Base-by-base conservation (phyloP, 2,329 filamentous ascomycete genomes). In the Nemania sp. region DNA sequence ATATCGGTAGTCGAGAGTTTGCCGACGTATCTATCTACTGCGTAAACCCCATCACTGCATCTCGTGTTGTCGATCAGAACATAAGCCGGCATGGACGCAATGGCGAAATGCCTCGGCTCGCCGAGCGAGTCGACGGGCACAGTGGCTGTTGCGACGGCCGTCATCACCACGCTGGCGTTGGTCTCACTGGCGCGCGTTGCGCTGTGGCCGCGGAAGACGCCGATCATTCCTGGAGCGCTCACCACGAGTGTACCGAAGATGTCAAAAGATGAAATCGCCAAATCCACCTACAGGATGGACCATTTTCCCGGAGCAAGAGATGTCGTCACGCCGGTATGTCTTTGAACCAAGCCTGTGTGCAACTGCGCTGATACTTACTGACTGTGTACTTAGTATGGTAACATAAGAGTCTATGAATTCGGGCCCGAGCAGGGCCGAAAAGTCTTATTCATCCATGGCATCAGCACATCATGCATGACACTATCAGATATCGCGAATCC, bases 361-460 rank as follows among this genome's bases (percentile, higher is more conserved):
- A n/a, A n/a, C n/a, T 3, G n/a, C 8, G 28, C 7, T 17, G 7
- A 28, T 23, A 49, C 41, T 50, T 49, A 49, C 50, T 20, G 14
- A 26, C 8, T 23, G 20, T 34, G n/a, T 48, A 19, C 40, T 2
- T 41, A 82, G 66, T 92, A 90, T 68, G 90, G 91, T 44, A 84
- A 78, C 28, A 85, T 91, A 49, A 78, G 89, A 31, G 86, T 90
- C 19, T 94, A 94, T 68, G 91, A 95, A 74, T 95, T 88, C 73
- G 91, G 91, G 1, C 88, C 90, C 1, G 79, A 84, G 45, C 72
- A 82, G 49, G 91, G 91, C 6, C 79, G 81, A 40, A 92, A 89
- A 64, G 85, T 94, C 4, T 72, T 95, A 14, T 78, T 95, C 28
- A 77, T 96, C 7, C 91, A 95, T 68, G 91, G 91, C 39, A 93